Percentiles rank a stretch among this genome's conserved stretches.
Evolutionary conservation across 164 flowering plant genomes (phyloP).

Genomic region (Magnolia sinica): DNA sequence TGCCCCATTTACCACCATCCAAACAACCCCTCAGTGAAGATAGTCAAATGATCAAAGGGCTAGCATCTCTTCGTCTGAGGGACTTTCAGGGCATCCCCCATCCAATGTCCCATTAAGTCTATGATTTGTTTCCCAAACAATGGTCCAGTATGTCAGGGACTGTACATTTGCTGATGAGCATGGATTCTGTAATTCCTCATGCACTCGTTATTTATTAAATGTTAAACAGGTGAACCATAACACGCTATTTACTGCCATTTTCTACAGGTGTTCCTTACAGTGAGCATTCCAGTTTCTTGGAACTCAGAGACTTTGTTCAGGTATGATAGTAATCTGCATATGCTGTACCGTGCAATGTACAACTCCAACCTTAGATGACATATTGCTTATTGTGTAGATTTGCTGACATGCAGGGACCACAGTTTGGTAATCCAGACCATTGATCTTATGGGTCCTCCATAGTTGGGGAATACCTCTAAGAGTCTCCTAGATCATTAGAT

Average conservation of each 20-base stretch:
- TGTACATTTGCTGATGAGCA: no score
- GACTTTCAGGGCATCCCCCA: no score
- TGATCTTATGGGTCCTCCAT: background rate
- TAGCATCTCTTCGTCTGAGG: no score
- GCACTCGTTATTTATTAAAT: no score
- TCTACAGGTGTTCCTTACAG: constrained; percentile 70
- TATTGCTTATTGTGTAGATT: background rate
- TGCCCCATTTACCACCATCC: no score
- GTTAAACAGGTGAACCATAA: no score
- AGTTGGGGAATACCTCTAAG: background rate
- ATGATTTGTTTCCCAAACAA: no score
- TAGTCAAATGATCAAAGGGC: no score
- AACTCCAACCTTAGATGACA: background rate
- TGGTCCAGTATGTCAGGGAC: no score
- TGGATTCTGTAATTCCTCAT: no score
- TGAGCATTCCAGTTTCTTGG: constrained; percentile 81
- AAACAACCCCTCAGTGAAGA: no score
- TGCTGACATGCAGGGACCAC: background rate
- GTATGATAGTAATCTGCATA: constrained; percentile 20
- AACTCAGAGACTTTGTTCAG: constrained; percentile 67
- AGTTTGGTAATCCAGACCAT: background rate
- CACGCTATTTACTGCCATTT: background rate
- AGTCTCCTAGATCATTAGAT: background rate
- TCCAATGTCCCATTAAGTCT: no score
- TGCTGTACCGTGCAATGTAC: background rate